Evolutionary conservation across 352 stramenopile species (phyloP).

Genomic region (Phytophthora boehmeriae): DNA sequence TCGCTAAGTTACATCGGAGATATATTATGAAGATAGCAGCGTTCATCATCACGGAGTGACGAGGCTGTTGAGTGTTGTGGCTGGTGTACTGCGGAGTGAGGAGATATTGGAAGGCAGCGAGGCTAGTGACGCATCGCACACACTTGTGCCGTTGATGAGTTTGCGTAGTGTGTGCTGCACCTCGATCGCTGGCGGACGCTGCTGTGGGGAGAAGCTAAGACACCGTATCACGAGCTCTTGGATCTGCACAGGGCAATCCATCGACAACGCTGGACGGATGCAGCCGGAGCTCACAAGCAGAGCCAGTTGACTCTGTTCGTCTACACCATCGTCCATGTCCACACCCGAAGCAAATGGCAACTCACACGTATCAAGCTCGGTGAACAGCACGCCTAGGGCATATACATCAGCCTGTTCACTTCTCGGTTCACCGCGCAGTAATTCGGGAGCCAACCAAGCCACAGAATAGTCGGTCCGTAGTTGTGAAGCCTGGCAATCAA

Average conservation of each 20-base stretch:
- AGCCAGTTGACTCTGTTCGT: conserved; percentile 48
- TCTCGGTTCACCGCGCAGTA: conserved; percentile 42
- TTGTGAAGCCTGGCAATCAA: conserved; percentile 16
- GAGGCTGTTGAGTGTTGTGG: conserved; percentile 19
- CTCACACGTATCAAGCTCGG: conserved; percentile 64
- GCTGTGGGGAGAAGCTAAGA: conserved; percentile 48
- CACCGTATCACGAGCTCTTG: conserved; percentile 52
- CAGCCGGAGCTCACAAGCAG: conserved; percentile 52
- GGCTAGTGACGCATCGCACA: conserved; percentile 25
- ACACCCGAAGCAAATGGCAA: conserved; percentile 47
- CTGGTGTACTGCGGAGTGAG: conserved; percentile 30
- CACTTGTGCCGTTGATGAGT: conserved; percentile 39
- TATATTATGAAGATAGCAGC: conserved; percentile 7
- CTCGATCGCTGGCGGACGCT: conserved; percentile 42
- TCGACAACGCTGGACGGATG: conserved; percentile 48
- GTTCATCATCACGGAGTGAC: conserved; percentile 28
- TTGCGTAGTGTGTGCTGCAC: conserved; percentile 50
- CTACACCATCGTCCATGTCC: conserved; percentile 44
- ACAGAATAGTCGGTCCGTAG: conserved; percentile 33
- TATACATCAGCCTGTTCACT: conserved; percentile 51
- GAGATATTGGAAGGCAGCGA: conserved; percentile 39
- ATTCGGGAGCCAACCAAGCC: conserved; percentile 60
- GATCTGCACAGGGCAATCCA: conserved; percentile 51
- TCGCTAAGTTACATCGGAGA: too few species aligned
- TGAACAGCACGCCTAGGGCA: conserved; percentile 57